These are phyloP conservation scores for Diversispora epigaea DNA, from an alignment of 192 early-diverging fungal species.

Conservation along the genomic window DNA sequence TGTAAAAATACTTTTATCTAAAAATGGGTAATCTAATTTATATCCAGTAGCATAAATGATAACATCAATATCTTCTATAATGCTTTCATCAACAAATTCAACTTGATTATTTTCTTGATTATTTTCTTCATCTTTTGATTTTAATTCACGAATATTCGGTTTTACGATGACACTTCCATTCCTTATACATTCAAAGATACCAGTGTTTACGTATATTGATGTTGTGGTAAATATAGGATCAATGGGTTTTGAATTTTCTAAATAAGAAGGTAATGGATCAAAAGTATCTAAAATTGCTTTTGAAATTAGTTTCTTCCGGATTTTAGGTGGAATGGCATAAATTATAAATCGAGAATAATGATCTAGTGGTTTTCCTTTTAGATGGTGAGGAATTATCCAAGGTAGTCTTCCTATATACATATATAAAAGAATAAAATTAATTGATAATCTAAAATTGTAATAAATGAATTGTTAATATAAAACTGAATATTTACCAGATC, in stretches of 20 bases:
- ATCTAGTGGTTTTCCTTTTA: neutral
- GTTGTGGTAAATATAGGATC: slow-evolving; percentile 41
- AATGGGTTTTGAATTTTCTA: slow-evolving; percentile 36
- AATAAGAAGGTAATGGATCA: slow-evolving; percentile 38
- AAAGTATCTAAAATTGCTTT: slow-evolving; percentile 40
- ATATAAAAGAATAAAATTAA: neutral
- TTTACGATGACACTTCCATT: slow-evolving; percentile 51
- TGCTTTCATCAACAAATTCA: slow-evolving; percentile 57
- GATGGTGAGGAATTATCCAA: neutral
- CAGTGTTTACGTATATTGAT: slow-evolving; percentile 48
- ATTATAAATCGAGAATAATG: neutral
- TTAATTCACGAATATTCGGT: slow-evolving; percentile 48
- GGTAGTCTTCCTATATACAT: neutral
- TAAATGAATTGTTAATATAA: slow-evolving; percentile 33
- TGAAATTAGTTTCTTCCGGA: neutral
- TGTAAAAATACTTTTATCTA: slow-evolving; percentile 46
- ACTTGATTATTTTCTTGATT: slow-evolving; percentile 36
- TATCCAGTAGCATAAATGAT: slow-evolving; percentile 68
- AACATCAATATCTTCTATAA: slow-evolving; percentile 50
- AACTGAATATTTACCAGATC: slow-evolving; percentile 37
- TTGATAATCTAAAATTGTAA: slow-evolving; percentile 44
- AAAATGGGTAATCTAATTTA: slow-evolving; percentile 49
- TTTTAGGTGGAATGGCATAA: neutral
- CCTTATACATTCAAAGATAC: slow-evolving; percentile 49
- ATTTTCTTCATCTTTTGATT: neutral